Base-by-base conservation (phyloP, 23 red algal genomes). In the Pyropia yezoensis region DNA sequence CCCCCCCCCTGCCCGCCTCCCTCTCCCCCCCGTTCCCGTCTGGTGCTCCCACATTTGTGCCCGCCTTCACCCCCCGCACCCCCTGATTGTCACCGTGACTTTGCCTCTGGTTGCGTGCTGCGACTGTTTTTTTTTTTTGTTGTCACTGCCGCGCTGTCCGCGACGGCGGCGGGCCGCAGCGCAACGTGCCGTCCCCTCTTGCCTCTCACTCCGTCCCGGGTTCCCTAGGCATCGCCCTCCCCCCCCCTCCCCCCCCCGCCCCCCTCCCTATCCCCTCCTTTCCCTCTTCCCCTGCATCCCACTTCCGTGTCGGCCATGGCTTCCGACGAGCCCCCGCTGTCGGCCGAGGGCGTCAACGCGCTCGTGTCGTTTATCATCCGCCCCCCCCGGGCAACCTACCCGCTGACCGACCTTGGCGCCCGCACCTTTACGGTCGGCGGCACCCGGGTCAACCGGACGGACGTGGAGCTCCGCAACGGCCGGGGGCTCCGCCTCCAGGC, bases 281-380 rank as follows among this genome's bases (percentile, higher is more conserved):
- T 23, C 14, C 2, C 45, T 14, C 3, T 51, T 32, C 25, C 25
- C 29, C 20, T 27, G 15, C 2, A 51, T 52, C 26, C 62, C 49
- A 20, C 19, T 18, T 19, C 1, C 32, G 25, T 23, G 26, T 1
- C 71, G 39, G 53, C 20, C 50, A 87, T 87, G 82, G 52, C 70
- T 4, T 70, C 75, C 1, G 21, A 28, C 18, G 71, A 70, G 34
- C 71, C 70, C 65, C 56, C 82, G 3, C 76, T 90, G 15, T 72
- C 62, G 50, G 62, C 72, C 11, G 69, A 78, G 16, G 84, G 84
- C 18, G 54, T 90, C 66, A 73, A 78, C 52, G 75, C 66, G 49
- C 60, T 90, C 14, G 86, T 73, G 25, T 64, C 59, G 15, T 90
- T 90, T 52, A 71, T 90, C 70, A 83, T 90, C 57, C 86, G 86